Conservation (phyloP, 2,329 filamentous ascomycete genomes). For the Lomentospora prolificans region DNA sequence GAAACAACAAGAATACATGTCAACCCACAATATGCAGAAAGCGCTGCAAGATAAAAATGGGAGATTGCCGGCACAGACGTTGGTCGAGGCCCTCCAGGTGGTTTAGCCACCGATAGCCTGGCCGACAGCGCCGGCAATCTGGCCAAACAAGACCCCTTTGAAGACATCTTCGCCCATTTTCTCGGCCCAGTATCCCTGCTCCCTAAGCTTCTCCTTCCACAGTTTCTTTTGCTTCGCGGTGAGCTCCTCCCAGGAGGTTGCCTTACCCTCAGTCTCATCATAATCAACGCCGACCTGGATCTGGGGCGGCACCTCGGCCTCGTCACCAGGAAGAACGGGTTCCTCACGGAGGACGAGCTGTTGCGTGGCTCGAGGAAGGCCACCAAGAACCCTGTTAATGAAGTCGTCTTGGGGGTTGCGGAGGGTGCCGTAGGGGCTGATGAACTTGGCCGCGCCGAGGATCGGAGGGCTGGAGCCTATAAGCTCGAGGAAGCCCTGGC, state of each 20-base stretch:
- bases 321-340: background rate
- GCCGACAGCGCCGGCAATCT: conserved; percentile 56
- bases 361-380: background rate
- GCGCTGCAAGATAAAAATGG: too few species aligned
- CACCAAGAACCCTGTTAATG: background rate
- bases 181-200: conserved; percentile 71
- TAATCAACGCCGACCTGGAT: conserved; percentile 29
- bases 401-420: conserved; percentile 4
- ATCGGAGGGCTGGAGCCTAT: conserved; percentile 46
- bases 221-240: conserved; percentile 47
- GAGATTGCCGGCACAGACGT: too few species aligned
- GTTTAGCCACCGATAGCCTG: conserved; percentile 30
- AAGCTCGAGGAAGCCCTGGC: conserved; percentile 56
- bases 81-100: too few species aligned
- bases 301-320: background rate
- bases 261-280: conserved; percentile 36
- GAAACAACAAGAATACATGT: too few species aligned
- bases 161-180: conserved; percentile 69
- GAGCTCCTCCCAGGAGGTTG: conserved; percentile 64
- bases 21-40: too few species aligned
- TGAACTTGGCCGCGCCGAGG: conserved; percentile 21
- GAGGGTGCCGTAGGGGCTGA: conserved; percentile 9
- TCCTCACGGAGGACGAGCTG: conserved; percentile 3
- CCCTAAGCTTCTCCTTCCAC: conserved; percentile 61
- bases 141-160: conserved; percentile 66